phyloP scores from a whole-genome alignment of 345 rosid species.

The Eucalyptus leucophloia region DNA sequence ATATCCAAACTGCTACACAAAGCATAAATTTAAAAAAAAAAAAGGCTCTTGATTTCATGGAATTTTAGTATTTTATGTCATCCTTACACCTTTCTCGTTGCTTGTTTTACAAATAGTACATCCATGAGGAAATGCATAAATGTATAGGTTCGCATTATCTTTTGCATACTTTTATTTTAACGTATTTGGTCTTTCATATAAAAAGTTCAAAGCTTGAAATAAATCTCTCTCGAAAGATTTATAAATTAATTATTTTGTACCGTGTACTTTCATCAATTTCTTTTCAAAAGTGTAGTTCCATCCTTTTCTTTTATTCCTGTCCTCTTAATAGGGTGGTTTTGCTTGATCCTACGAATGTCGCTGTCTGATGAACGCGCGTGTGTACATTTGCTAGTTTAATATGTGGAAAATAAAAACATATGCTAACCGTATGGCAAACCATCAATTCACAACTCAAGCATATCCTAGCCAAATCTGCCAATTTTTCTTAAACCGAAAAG shows the following conservation, averaged over 20 bases:
- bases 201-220: background rate
- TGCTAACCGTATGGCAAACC: background rate
- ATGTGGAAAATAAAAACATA: background rate
- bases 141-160: background rate
- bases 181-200: background rate
- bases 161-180: background rate
- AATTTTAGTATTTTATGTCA: background rate
- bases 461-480: background rate
- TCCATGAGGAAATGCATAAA: background rate
- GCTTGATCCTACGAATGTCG: background rate
- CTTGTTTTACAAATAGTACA: background rate
- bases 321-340: background rate
- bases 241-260: background rate
- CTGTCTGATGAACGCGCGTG: background rate
- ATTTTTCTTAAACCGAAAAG: background rate
- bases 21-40: background rate
- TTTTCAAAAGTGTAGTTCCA: background rate
- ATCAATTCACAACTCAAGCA: background rate
- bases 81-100: background rate
- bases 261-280: rapidly evolving
- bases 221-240: background rate
- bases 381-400: background rate
- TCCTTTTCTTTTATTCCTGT: no score
- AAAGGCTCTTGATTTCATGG: background rate
- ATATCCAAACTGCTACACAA: background rate